Base-by-base conservation (phyloP, 139 green algal genomes). In the Micromonas commoda region DNA sequence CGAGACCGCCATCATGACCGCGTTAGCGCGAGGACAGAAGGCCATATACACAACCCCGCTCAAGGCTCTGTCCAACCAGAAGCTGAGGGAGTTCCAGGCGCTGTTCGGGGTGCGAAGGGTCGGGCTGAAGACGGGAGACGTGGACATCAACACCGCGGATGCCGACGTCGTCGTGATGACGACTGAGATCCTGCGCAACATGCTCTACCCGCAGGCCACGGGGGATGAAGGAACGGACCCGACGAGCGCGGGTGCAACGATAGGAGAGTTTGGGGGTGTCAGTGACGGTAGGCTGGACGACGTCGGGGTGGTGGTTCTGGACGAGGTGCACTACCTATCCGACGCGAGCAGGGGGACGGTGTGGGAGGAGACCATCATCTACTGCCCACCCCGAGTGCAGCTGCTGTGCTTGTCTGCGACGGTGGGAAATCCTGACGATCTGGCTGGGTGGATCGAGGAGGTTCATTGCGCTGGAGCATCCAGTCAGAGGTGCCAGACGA, bases 281-380 rank as follows among this genome's bases (percentile, higher is more conserved):
- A n/a, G 21, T 2, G 67, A 63, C 33, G 81, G 83, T 34, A 78
- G 91, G 19, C 80, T 97, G 57, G 85, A 83, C n/a, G 86, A 95
- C 53, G 91, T 99, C 51, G 91, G 86, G 0, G 82, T 96, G 24
- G 78, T 98, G 2, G 93, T 99, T 20, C 80, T 98, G 72, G 95
- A 99, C 78, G 95, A 99, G 86, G 93, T 94, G 70, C 90, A 93
- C 82, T 96, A 96, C 75, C 78, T 97, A 69, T 85, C 86, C 0
- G 90, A 97, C 87, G 85, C 86, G 0, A 60, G 82, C 21, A 76
- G 94, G 2, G 94, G 95, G 51, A 94, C 74, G 23, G 93, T 97
- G 80, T 99, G 95, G 95, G 95, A 99, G 88, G 95, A 98, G 85
- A 89, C 91, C 57, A 94, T 98, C 84, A 97, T 98, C 86, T 96